Evolutionary conservation across 163 green algal genomes (phyloP).

Genomic region (Prototheca cutis): DNA sequence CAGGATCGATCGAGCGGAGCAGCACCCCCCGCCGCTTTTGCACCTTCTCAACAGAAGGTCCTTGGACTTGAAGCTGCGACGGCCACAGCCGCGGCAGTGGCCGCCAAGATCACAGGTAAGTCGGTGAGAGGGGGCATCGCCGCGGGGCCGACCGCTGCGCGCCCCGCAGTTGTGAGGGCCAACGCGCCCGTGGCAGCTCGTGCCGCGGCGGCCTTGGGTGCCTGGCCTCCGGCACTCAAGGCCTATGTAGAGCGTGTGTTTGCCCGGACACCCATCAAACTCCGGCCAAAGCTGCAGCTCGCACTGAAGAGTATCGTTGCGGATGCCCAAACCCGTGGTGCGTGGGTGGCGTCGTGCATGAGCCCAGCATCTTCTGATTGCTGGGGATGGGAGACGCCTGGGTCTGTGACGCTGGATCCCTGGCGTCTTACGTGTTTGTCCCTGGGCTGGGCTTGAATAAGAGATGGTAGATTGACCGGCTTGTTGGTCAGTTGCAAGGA

Average conservation of each 20-base stretch:
- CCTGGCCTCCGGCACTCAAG: constrained; percentile 28
- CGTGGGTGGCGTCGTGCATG: neutral
- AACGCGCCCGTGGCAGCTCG: neutral
- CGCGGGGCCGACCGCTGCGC: neutral
- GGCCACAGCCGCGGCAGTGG: constrained; percentile 4
- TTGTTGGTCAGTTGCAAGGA: too few species aligned
- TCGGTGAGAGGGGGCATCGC: neutral
- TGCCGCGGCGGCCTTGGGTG: neutral
- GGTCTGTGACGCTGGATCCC: neutral
- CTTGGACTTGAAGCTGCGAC: too few species aligned
- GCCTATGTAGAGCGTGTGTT: constrained; percentile 37
- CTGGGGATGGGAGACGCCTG: neutral
- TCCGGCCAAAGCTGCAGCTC: constrained; percentile 26
- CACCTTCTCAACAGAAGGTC: too few species aligned
- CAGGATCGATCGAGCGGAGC: too few species aligned
- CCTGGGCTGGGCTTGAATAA: too few species aligned
- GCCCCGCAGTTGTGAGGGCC: constrained; percentile 13
- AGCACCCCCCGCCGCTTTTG: too few species aligned
- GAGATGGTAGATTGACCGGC: too few species aligned
- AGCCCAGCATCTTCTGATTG: too few species aligned
- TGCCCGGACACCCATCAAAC: neutral
- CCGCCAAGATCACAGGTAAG: neutral
- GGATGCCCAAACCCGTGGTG: constrained; percentile 13
- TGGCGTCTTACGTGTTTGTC: too few species aligned
- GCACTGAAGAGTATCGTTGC: constrained; percentile 32